Evolutionary conservation across 1,284 basidiomycete genomes (phyloP).

Genomic region (Fomes fomentarius): DNA sequence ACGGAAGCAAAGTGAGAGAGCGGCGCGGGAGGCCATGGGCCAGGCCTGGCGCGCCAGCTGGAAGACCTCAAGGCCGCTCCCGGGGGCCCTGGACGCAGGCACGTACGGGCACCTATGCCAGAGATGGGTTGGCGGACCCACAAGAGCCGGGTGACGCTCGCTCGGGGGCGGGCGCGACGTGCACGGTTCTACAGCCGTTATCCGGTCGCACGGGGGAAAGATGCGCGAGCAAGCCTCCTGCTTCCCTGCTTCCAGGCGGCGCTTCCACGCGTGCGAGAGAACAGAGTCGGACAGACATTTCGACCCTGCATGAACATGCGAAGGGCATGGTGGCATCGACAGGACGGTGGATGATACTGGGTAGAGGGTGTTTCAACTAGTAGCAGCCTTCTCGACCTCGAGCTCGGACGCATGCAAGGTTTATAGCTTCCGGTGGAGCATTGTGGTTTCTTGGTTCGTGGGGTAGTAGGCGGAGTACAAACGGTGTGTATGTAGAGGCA

Average conservation of each 20-base stretch:
- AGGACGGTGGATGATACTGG: too few species aligned
- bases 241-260: not conserved
- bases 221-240: conserved; percentile 2
- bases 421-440: too few species aligned
- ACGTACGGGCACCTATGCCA: not conserved
- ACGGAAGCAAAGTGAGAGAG: not conserved
- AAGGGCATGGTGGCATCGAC: too few species aligned
- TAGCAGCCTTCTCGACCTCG: not conserved
- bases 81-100: too few species aligned
- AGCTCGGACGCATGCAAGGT: too few species aligned
- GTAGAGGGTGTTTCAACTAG: too few species aligned
- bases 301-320: too few species aligned
- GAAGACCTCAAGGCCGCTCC: too few species aligned
- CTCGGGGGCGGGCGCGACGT: not conserved
- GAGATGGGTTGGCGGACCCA: conserved; percentile 6
- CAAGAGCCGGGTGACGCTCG: not conserved
- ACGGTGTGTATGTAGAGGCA: too few species aligned
- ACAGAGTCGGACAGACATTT: too few species aligned
- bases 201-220: conserved; percentile 17
- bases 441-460: too few species aligned
- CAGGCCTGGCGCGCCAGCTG: not conserved
- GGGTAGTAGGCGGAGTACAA: too few species aligned
- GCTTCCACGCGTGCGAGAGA: not conserved
- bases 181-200: conserved; percentile 8
- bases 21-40: not conserved